These are phyloP conservation scores for Aspergillus hiratsukae DNA, from an alignment of 2,329 filamentous ascomycete genomes.

Conservation along the genomic window DNA sequence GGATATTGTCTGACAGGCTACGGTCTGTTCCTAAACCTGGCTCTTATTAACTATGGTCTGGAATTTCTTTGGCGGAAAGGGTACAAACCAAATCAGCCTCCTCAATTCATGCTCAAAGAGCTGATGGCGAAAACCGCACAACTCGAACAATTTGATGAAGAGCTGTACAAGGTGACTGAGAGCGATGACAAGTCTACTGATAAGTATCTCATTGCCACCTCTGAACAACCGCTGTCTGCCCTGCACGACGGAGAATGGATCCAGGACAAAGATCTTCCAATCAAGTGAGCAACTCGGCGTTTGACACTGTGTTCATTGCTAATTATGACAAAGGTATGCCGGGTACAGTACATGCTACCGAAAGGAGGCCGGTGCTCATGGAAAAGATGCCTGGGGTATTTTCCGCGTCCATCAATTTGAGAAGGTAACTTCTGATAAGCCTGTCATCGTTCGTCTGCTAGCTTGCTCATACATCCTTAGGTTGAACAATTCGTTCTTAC, in stretches of 20 bases:
- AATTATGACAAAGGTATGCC: constrained; percentile 53
- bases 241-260: constrained; percentile 95
- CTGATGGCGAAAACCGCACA: constrained; percentile 98
- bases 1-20: constrained; percentile 90
- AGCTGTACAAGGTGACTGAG: constrained; percentile 90
- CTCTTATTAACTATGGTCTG: constrained; percentile 89
- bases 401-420: constrained; percentile 99
- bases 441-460: neutral
- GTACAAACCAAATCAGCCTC: constrained; percentile 78
- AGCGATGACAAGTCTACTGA: constrained; percentile 82
- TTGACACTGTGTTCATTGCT: constrained; percentile 2
- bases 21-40: constrained; percentile 87
- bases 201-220: constrained; percentile 79
- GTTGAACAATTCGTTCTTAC: constrained; percentile 76
- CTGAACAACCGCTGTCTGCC: constrained; percentile 90
- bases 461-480: constrained; percentile 29
- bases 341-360: constrained; percentile 95
- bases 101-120: constrained; percentile 91
- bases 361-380: constrained; percentile 88
- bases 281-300: constrained; percentile 57
- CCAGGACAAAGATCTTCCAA: constrained; percentile 74
- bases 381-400: constrained; percentile 93
- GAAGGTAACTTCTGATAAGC: constrained; percentile 53
- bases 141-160: constrained; percentile 94
- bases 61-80: constrained; percentile 80